These are phyloP conservation scores for Ogataea trehaloabstinens DNA, from an alignment of 805 yeast species.

Conservation along the genomic window DNA sequence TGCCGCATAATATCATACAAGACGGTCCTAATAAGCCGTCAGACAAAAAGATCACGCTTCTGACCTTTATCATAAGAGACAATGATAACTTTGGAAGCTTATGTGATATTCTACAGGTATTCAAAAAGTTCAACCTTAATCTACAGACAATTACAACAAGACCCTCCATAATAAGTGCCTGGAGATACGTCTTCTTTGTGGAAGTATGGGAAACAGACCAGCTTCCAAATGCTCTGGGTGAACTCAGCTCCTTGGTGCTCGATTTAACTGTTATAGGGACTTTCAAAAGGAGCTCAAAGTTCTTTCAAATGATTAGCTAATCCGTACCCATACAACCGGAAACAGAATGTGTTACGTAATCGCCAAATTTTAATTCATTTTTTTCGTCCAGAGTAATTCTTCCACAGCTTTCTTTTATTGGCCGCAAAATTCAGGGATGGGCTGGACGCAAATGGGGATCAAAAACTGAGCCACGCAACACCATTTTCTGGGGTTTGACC, in stretches of 20 bases:
- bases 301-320: constrained; percentile 29
- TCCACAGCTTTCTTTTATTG: no score
- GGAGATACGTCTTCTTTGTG: constrained; percentile 83
- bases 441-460: no score
- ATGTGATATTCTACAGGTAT: constrained; percentile 58
- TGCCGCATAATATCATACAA: constrained; percentile 10
- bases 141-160: constrained; percentile 73
- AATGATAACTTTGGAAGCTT: constrained; percentile 74
- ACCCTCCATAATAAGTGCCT: constrained; percentile 62
- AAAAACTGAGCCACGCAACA: no score
- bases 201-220: constrained; percentile 50
- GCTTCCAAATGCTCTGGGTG: constrained; percentile 35
- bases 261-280: constrained; percentile 59
- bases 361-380: no score
- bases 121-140: constrained; percentile 56
- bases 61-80: constrained; percentile 62
- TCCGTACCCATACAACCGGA: no score
- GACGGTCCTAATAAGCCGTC: constrained; percentile 9
- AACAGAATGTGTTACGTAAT: no score
- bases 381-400: no score
- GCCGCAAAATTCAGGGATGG: no score
- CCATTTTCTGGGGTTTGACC: no score
- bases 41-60: constrained; percentile 42
- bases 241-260: constrained; percentile 43
- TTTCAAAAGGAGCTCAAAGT: constrained; percentile 26